These are phyloP conservation scores for Plasmodium ovale DNA, from an alignment of 169 alveolate genomes.

Conservation along the genomic window DNA sequence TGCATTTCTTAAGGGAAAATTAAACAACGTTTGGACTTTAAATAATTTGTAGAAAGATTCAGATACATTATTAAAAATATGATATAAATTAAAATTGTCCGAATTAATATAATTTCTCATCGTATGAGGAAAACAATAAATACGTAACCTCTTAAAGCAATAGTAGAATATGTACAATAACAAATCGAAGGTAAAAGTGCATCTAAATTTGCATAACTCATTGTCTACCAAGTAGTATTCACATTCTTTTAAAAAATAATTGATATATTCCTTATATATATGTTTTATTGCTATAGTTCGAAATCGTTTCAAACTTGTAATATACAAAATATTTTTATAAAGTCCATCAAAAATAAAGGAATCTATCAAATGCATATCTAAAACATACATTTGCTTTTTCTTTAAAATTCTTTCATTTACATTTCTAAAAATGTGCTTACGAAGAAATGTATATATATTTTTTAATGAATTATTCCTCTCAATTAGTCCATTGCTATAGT, in stretches of 20 bases:
- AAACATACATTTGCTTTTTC: not conserved
- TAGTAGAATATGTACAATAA: constrained; percentile 36
- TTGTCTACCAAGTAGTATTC: constrained; percentile 6
- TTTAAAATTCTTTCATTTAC: not conserved
- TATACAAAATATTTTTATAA: constrained; percentile 17
- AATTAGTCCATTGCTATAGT: constrained; percentile 43
- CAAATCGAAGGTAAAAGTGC: constrained; percentile 34
- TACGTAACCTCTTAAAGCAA: constrained; percentile 30
- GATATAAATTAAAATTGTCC: constrained; percentile 28
- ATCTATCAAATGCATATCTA: constrained; percentile 27
- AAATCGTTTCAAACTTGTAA: constrained; percentile 11
- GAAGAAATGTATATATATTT: not conserved
- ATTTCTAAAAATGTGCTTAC: not conserved
- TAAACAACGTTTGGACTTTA: constrained; percentile 2
- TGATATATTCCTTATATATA: constrained; percentile 31
- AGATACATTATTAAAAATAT: constrained; percentile 31
- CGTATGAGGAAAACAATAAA: constrained; percentile 55
- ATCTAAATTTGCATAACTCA: constrained; percentile 19
- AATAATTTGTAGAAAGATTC: constrained; percentile 19
- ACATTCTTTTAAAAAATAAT: constrained; percentile 27
- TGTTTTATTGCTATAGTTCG: constrained; percentile 35
- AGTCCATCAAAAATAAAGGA: constrained; percentile 44
- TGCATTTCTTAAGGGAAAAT: constrained; percentile 28
- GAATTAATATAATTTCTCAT: constrained; percentile 29
- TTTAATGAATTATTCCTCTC: not conserved